Evolutionary conservation across 805 yeast species (phyloP).

Genomic region (Metschnikowia amazonensis): DNA sequence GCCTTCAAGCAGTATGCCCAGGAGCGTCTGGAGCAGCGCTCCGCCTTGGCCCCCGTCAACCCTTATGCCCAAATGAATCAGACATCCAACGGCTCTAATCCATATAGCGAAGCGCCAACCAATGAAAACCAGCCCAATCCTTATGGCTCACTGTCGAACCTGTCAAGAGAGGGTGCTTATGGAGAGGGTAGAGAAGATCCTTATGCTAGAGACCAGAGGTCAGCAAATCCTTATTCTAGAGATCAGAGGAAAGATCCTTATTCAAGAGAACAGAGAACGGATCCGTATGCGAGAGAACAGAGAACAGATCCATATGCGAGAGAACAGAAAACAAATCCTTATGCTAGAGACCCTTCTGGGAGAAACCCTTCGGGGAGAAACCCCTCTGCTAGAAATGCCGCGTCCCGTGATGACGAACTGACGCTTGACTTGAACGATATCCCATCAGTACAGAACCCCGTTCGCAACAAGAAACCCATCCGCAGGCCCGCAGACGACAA

Average conservation of each 20-base stretch:
- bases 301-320: background rate
- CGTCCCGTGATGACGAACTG: constrained; percentile 25
- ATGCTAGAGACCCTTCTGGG: background rate
- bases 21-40: constrained; percentile 32
- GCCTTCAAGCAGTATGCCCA: constrained; percentile 49
- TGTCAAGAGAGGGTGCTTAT: background rate
- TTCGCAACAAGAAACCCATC: constrained; percentile 21
- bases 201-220: background rate
- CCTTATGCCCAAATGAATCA: constrained; percentile 35
- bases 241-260: background rate
- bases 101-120: constrained; percentile 10
- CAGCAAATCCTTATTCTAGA: background rate
- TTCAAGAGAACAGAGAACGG: background rate
- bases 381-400: background rate
- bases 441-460: constrained; percentile 29
- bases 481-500: constrained; percentile 24
- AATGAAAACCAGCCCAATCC: constrained; percentile 8
- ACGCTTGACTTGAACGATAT: constrained; percentile 38
- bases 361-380: background rate
- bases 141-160: background rate
- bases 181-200: background rate
- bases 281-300: background rate
- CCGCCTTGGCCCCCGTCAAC: constrained; percentile 40
- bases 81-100: constrained; percentile 10
- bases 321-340: background rate